phyloP scores from a whole-genome alignment of 2,329 filamentous ascomycete species.

The Fusarium succisae region DNA sequence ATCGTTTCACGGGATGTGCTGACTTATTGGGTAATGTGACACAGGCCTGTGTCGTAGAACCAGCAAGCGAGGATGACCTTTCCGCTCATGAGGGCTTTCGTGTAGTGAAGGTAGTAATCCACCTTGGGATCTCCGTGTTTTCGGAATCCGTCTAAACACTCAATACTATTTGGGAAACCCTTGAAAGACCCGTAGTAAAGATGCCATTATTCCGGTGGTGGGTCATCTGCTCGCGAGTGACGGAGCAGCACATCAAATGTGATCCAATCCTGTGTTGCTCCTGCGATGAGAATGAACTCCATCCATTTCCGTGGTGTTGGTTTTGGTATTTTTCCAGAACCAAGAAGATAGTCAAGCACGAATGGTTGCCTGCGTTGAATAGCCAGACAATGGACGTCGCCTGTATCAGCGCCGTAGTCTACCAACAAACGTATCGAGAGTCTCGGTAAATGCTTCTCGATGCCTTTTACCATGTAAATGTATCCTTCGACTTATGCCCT shows the following conservation, averaged over 20 bases:
- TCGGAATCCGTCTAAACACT: neutral
- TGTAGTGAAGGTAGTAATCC: neutral
- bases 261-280: neutral
- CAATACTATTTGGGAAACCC: accelerated
- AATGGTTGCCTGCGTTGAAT: neutral
- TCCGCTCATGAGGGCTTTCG: neutral
- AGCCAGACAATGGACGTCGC: neutral
- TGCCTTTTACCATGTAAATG: neutral
- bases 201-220: accelerated
- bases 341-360: neutral
- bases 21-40: neutral
- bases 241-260: neutral
- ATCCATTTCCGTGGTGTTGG: neutral
- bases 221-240: neutral
- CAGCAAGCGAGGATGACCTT: neutral
- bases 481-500: neutral
- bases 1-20: neutral
- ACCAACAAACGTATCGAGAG: neutral
- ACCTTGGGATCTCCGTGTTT: accelerated
- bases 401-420: neutral
- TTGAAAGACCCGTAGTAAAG: neutral
- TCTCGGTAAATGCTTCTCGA: neutral
- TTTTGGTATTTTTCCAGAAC: neutral
- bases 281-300: neutral
- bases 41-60: neutral